Percentiles rank a stretch among this genome's conserved stretches.
phyloP scores from a whole-genome alignment of 2,329 filamentous ascomycete species.

The Raffaelea deltoideospora region DNA sequence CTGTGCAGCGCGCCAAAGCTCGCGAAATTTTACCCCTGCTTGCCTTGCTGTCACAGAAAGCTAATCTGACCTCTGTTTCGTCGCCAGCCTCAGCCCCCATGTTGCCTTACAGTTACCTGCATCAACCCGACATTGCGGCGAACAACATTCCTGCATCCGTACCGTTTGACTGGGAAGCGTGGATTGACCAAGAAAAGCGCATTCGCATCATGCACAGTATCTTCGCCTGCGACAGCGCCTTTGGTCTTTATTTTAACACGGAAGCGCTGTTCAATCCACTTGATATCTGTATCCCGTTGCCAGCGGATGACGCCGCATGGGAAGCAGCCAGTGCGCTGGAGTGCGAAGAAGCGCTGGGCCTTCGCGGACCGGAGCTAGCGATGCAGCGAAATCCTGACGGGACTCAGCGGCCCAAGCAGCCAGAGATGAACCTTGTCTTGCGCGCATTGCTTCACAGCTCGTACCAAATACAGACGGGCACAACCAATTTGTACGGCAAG shows the following conservation, averaged over 20 bases:
- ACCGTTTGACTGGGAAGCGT: constrained; percentile 48
- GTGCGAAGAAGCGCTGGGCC: constrained; percentile 50
- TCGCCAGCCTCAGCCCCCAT: constrained; percentile 1
- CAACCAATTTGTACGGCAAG: constrained; percentile 59
- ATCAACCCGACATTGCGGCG: constrained; percentile 33
- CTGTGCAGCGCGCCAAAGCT: constrained; percentile 47
- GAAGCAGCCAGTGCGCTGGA: constrained; percentile 43
- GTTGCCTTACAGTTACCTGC: constrained; percentile 24
- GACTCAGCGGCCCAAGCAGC: constrained; percentile 47
- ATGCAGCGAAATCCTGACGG: constrained; percentile 43
- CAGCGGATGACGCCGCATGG: constrained; percentile 60
- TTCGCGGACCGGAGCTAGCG: constrained; percentile 42
- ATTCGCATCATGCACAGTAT: constrained; percentile 50
- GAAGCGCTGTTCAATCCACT: constrained; percentile 45
- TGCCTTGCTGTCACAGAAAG: constrained; percentile 39
- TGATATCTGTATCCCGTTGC: constrained; percentile 53
- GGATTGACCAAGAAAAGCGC: constrained; percentile 58
- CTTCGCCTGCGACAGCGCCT: constrained; percentile 47
- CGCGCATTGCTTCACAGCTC: constrained; percentile 43
- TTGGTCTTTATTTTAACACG: constrained; percentile 59
- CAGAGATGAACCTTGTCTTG: constrained; percentile 46
- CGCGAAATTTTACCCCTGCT: constrained; percentile 42
- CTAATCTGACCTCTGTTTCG: constrained; percentile 39
- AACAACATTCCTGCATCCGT: constrained; percentile 13
- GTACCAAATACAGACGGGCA: constrained; percentile 44